phyloP scores from a whole-genome alignment of 2,329 filamentous ascomycete species.

The Arthrobotrys sphaeroides region DNA sequence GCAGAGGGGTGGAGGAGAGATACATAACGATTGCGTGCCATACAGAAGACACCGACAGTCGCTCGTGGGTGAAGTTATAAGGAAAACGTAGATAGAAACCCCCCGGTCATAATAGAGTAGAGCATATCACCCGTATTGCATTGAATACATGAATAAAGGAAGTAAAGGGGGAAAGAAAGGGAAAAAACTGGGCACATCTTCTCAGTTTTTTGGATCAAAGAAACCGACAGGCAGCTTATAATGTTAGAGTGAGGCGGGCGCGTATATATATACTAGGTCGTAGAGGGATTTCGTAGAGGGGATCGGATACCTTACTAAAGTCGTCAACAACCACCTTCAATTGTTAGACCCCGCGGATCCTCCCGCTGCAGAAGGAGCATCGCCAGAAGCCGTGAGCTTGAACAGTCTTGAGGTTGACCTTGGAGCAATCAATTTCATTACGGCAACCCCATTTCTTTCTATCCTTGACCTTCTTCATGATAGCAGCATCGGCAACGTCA shows the following conservation, averaged over 20 bases:
- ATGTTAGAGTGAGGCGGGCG: neutral
- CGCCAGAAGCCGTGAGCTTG: constrained; percentile 52
- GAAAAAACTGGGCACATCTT: neutral
- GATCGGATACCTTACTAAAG: neutral
- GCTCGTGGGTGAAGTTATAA: neutral
- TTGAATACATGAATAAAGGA: constrained; percentile 1
- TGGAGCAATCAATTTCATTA: constrained; percentile 24
- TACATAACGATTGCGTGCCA: neutral
- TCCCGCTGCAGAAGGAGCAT: constrained; percentile 49
- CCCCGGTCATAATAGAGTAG: neutral
- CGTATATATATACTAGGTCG: neutral
- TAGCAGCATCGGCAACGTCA: neutral
- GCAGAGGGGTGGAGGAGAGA: neutral
- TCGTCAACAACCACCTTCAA: no score
- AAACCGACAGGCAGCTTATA: neutral
- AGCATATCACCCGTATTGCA: neutral
- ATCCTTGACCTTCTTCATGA: constrained; percentile 30
- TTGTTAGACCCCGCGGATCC: constrained; percentile 43
- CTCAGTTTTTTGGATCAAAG: neutral
- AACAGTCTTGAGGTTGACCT: constrained; percentile 40
- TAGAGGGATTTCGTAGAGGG: no score
- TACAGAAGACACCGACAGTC: constrained; percentile 33
- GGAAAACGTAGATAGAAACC: neutral
- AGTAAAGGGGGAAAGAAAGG: neutral
- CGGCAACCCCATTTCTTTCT: constrained; percentile 48